phyloP scores from a whole-genome alignment of 306 rosid species.

The Astragalus membranaceus region DNA sequence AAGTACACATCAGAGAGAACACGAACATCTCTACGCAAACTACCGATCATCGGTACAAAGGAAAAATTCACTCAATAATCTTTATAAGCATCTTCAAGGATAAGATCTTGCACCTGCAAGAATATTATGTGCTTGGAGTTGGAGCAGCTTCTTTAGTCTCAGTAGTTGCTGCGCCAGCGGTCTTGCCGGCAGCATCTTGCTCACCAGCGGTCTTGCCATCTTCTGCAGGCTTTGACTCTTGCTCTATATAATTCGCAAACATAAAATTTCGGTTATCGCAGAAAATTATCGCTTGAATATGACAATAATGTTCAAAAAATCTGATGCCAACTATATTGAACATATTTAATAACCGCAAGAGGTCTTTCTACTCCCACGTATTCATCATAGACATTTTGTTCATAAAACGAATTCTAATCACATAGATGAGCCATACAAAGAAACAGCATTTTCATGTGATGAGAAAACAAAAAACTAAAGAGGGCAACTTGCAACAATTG shows the following conservation, averaged over 20 bases:
- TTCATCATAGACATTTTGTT: too few relatives aligned
- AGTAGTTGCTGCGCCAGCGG: conserved; percentile 28
- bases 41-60: conserved; percentile 23
- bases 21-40: conserved; percentile 17
- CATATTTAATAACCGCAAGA: not conserved
- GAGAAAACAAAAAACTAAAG: too few relatives aligned
- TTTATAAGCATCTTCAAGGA: conserved; percentile 28
- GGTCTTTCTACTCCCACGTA: too few relatives aligned
- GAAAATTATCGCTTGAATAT: not conserved
- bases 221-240: conserved; percentile 52
- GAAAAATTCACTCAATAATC: conserved; percentile 27
- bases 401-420: too few relatives aligned
- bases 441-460: too few relatives aligned
- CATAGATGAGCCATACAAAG: too few relatives aligned
- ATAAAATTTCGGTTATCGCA: not conserved
- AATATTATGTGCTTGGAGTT: conserved; percentile 48
- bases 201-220: conserved; percentile 21
- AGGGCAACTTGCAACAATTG: too few relatives aligned
- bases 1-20: conserved; percentile 20
- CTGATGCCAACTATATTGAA: not conserved
- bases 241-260: conserved; percentile 28
- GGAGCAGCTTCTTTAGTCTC: conserved; percentile 59
- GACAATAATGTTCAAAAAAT: too few relatives aligned
- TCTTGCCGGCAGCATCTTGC: conserved; percentile 7
- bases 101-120: conserved; percentile 12